Conservation (phyloP, 768 basidiomycete species). For the Mycena sanguinolenta region DNA sequence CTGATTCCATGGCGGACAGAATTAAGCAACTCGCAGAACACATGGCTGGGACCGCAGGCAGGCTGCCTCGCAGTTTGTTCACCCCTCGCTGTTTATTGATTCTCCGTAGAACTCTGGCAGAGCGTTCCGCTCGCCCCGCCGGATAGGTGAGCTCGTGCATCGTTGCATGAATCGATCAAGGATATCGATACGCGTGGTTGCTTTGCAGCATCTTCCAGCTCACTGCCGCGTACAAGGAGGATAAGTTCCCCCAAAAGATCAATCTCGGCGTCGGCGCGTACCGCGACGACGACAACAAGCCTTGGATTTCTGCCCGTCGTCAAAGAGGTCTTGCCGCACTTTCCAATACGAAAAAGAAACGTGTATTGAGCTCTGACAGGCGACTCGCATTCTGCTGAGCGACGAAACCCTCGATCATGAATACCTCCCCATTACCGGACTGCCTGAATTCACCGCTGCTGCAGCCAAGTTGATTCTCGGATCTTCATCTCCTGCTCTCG, state of each 20-base stretch:
- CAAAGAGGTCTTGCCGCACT: slow-evolving; percentile 70
- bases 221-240: slow-evolving; percentile 89
- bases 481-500: slow-evolving; percentile 74
- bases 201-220: slow-evolving; percentile 93
- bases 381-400: slow-evolving; percentile 75
- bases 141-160: slow-evolving; percentile 69
- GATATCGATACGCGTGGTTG: slow-evolving; percentile 31
- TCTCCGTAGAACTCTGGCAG: slow-evolving; percentile 76
- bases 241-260: slow-evolving; percentile 81
- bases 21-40: slow-evolving; percentile 72
- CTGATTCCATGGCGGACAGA: slow-evolving; percentile 65
- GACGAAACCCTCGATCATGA: slow-evolving; percentile 88
- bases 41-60: slow-evolving; percentile 46
- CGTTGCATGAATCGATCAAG: not conserved
- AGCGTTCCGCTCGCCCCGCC: slow-evolving; percentile 86
- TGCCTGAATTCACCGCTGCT: slow-evolving; percentile 83
- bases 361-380: slow-evolving; percentile 58
- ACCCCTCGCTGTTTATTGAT: slow-evolving; percentile 9
- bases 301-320: slow-evolving; percentile 95
- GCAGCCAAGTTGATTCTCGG: slow-evolving; percentile 90
- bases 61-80: slow-evolving; percentile 23
- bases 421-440: slow-evolving; percentile 92
- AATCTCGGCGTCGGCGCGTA: slow-evolving; percentile 96
- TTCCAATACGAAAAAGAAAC: not conserved
- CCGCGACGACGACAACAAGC: slow-evolving; percentile 87